These are phyloP conservation scores for Pichia sp. DNA, from an alignment of 1,139 yeast genomes.

Conservation along the genomic window DNA sequence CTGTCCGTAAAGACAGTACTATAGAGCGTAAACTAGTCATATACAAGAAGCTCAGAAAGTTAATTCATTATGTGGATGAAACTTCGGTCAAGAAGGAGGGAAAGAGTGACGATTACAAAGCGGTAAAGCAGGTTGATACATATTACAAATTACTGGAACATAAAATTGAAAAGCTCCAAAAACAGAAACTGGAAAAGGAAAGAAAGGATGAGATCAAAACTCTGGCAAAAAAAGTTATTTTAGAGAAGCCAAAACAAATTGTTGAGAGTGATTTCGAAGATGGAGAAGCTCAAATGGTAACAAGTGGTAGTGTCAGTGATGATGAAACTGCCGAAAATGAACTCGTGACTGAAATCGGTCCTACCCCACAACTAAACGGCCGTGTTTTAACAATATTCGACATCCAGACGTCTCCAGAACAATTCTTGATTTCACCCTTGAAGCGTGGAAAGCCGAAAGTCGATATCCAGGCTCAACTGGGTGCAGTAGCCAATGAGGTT, in stretches of 20 bases:
- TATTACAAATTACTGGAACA: conserved; percentile 5
- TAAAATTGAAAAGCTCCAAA: background rate
- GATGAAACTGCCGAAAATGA: conserved; percentile 3
- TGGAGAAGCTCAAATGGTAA: background rate
- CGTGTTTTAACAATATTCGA: conserved; percentile 65
- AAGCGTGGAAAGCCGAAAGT: background rate
- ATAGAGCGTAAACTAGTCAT: conserved; percentile 11
- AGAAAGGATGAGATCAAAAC: background rate
- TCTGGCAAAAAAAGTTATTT: background rate
- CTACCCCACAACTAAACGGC: conserved; percentile 74
- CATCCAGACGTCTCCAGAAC: conserved; percentile 31
- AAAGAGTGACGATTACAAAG: background rate
- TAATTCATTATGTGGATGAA: conserved; percentile 6
- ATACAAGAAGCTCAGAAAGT: conserved; percentile 14
- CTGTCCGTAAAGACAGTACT: conserved; percentile 8
- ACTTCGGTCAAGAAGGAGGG: background rate
- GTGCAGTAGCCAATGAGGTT: background rate
- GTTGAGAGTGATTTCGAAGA: conserved; percentile 1
- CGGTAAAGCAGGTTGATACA: conserved; percentile 1
- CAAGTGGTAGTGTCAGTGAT: background rate
- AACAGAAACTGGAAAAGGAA: background rate
- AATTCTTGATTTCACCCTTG: conserved; percentile 30
- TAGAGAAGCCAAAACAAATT: background rate
- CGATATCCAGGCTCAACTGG: conserved; percentile 6
- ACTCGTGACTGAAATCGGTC: conserved; percentile 48